These are phyloP conservation scores for Saccharum spontaneum DNA, from an alignment of 176 grass and related monocot genomes.

Conservation along the genomic window DNA sequence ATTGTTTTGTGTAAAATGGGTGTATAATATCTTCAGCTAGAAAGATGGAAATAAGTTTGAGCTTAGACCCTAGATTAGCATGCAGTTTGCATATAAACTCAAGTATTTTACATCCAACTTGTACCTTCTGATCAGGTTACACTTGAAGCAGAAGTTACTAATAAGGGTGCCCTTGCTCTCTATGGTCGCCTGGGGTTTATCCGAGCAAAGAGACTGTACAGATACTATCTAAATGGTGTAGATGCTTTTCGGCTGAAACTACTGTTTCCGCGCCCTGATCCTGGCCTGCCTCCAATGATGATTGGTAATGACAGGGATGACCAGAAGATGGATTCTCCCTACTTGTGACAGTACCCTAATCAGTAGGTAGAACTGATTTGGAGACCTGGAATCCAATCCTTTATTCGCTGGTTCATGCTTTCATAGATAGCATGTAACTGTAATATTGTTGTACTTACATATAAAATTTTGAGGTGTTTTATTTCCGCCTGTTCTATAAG, in stretches of 20 bases:
- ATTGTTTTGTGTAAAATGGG: not conserved
- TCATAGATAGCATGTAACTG: not conserved
- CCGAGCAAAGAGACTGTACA: conserved; percentile 88
- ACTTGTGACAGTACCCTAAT: conserved; percentile 35
- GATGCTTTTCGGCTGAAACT: conserved; percentile 94
- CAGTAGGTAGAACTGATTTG: not conserved
- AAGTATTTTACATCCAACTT: not conserved
- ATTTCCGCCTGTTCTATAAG: not conserved
- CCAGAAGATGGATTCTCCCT: conserved; percentile 54
- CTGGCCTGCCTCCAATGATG: conserved; percentile 30
- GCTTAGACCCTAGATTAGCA: not conserved
- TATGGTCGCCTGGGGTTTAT: conserved; percentile 92
- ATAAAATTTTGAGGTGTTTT: not conserved
- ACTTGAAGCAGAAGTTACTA: conserved; percentile 94
- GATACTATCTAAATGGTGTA: conserved; percentile 92
- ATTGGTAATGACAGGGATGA: conserved; percentile 23
- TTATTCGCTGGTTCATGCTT: conserved; percentile 12
- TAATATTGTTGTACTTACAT: conserved; percentile 1
- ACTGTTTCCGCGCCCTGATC: conserved; percentile 64
- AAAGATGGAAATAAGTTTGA: not conserved
- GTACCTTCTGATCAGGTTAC: conserved; percentile 62
- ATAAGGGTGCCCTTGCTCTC: conserved; percentile 85
- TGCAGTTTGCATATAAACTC: conserved; percentile 1
- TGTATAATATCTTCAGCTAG: not conserved
- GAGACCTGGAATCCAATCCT: not conserved